These are phyloP conservation scores for slime mould (Dictyostelium discoideum) DNA, from an alignment of 78 protist species.

Conservation along the genomic window DNA sequence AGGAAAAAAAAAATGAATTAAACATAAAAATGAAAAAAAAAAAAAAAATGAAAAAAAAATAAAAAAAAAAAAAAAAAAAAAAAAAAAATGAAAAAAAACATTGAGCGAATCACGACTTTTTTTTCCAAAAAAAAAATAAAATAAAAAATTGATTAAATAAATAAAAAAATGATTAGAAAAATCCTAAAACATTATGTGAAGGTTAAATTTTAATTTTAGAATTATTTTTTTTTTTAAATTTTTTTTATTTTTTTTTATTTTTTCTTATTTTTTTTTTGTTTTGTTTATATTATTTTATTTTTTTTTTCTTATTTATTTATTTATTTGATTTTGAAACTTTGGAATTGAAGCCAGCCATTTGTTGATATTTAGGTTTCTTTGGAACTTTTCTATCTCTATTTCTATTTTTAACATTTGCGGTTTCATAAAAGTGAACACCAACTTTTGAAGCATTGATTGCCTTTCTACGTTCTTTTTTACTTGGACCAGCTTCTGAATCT, in stretches of 20 bases:
- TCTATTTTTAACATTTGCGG: conserved; percentile 49
- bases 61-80: background rate
- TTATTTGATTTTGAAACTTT: background rate
- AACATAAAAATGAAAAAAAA: background rate
- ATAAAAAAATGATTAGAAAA: background rate
- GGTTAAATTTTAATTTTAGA: background rate
- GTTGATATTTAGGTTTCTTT: conserved; percentile 37
- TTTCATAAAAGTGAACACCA: conserved; percentile 72
- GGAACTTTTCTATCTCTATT: conserved; percentile 60
- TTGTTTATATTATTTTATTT: background rate
- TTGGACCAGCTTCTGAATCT: conserved; percentile 38
- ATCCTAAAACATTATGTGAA: background rate
- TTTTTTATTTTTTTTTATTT: background rate
- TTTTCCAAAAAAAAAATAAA: background rate
- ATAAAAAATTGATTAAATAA: background rate
- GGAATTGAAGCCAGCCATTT: background rate
- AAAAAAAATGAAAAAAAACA: background rate
- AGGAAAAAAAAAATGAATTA: background rate
- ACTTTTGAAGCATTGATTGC: conserved; percentile 23
- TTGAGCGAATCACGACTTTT: background rate
- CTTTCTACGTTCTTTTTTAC: conserved; percentile 21
- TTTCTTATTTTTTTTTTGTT: background rate
- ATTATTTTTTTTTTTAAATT: background rate
- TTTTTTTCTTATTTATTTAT: background rate
- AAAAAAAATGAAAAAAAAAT: background rate